A percentile compares a stretch with the other conserved stretches of the same genome.
Evolutionary conservation across 192 early-diverging fungal species (phyloP).

Genomic region (Backusella liffmaniae): DNA sequence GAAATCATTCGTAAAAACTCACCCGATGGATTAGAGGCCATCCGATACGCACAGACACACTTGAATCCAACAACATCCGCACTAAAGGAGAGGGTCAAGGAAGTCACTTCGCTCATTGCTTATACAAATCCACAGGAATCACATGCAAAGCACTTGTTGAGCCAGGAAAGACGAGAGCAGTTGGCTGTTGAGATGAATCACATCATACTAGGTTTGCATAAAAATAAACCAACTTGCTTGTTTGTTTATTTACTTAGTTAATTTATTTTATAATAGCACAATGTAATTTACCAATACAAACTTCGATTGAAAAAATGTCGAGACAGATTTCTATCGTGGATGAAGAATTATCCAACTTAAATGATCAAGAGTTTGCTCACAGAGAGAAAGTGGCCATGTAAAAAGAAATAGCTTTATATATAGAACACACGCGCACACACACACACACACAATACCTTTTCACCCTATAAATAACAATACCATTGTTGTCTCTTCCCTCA

Average conservation of each 20-base stretch:
- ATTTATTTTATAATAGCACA: background rate
- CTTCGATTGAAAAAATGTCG: slow-evolving; percentile 6
- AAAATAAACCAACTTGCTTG: background rate
- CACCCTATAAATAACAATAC: background rate
- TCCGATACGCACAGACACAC: slow-evolving; percentile 11
- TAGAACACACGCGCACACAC: background rate
- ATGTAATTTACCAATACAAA: slow-evolving; percentile 7
- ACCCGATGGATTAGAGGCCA: background rate
- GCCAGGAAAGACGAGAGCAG: slow-evolving; percentile 7
- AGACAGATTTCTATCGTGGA: background rate
- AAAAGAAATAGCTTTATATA: background rate
- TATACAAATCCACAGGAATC: slow-evolving; percentile 10
- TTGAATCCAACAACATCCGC: background rate
- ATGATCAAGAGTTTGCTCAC: background rate
- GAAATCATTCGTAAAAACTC: background rate
- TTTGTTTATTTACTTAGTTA: background rate
- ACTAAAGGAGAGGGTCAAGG: background rate
- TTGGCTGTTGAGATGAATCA: slow-evolving; percentile 16
- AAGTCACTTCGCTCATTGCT: slow-evolving; percentile 16
- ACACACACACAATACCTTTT: background rate
- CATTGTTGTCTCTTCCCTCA: background rate
- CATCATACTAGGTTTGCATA: slow-evolving; percentile 8
- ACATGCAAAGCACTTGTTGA: background rate
- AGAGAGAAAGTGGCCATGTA: slow-evolving; percentile 13
- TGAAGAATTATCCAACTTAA: background rate